These are phyloP conservation scores for Mycena rosella DNA, from an alignment of 768 basidiomycete genomes.

Conservation along the genomic window DNA sequence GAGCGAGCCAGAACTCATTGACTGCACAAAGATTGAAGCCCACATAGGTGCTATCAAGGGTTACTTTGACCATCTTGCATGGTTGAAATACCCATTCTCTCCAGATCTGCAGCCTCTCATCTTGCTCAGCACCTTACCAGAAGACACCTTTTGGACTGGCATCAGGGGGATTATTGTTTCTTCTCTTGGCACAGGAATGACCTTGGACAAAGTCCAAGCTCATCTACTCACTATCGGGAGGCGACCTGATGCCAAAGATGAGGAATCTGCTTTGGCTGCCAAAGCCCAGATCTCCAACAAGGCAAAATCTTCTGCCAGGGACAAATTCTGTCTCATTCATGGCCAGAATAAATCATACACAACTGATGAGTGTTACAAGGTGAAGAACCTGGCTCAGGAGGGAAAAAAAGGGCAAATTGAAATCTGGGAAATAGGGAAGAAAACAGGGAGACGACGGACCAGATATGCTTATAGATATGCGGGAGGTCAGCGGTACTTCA, in stretches of 20 bases:
- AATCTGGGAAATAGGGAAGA: not conserved
- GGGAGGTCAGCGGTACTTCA: too few species aligned
- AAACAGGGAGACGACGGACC: too few species aligned
- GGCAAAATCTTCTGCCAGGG: not conserved
- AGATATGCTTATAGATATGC: too few species aligned
- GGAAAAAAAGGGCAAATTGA: not conserved
- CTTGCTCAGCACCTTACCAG: slow-evolving; percentile 1
- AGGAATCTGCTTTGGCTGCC: not conserved
- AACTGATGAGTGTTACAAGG: not conserved
- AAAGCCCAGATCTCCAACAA: not conserved
- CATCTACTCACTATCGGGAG: not conserved
- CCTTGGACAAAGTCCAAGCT: not conserved
- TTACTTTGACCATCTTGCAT: not conserved
- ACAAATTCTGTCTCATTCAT: slow-evolving; percentile 1
- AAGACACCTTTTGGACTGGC: too few species aligned
- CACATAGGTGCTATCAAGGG: too few species aligned
- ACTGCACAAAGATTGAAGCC: too few species aligned
- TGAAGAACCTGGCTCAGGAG: not conserved
- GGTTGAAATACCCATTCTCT: slow-evolving; percentile 3
- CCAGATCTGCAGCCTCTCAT: slow-evolving; percentile 1
- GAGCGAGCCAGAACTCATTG: too few species aligned
- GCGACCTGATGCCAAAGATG: not conserved
- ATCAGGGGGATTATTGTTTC: too few species aligned
- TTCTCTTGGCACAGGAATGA: too few species aligned
- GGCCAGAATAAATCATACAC: slow-evolving; percentile 1